Conservation (phyloP, 1,284 basidiomycete genomes). For the Sphagnurus paluster region DNA sequence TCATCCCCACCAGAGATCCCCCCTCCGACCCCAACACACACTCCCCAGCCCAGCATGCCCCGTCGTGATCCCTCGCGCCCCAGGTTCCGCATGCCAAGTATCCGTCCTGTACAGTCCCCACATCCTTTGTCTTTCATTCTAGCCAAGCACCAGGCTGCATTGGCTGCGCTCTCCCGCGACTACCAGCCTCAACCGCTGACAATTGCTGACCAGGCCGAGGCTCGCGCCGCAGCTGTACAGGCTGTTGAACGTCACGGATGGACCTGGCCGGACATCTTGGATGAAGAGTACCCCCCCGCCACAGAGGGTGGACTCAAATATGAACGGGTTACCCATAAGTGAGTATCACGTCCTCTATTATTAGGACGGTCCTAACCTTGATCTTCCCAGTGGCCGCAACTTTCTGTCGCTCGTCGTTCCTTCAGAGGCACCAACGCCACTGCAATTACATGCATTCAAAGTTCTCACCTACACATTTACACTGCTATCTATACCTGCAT, state of each 20-base stretch:
- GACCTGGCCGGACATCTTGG: conserved; percentile 63
- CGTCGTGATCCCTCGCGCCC: not conserved
- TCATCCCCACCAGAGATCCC: conserved; percentile 42
- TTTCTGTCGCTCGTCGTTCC: conserved; percentile 58
- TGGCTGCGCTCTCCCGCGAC: conserved; percentile 38
- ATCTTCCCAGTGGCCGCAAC: conserved; percentile 47
- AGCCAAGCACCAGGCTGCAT: conserved; percentile 48
- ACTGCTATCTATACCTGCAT: conserved; percentile 35
- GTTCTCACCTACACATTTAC: conserved; percentile 74
- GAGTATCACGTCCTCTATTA: conserved; percentile 27
- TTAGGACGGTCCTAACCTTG: conserved; percentile 1
- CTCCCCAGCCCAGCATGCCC: conserved; percentile 10
- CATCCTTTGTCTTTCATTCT: conserved; percentile 40
- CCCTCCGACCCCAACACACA: conserved; percentile 3
- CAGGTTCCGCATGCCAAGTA: not conserved
- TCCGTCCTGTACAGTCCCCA: conserved; percentile 2
- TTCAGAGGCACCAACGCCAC: conserved; percentile 51
- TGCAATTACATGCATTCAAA: conserved; percentile 67
- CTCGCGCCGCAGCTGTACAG: conserved; percentile 29
- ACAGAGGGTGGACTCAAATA: conserved; percentile 58
- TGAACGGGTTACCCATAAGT: conserved; percentile 58
- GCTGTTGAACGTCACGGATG: conserved; percentile 49
- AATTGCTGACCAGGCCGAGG: conserved; percentile 17
- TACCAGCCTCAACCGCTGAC: conserved; percentile 20
- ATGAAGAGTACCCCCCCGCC: conserved; percentile 50